These are phyloP conservation scores for Termitomyces sp. DNA, from an alignment of 768 basidiomycete genomes.

Conservation along the genomic window DNA sequence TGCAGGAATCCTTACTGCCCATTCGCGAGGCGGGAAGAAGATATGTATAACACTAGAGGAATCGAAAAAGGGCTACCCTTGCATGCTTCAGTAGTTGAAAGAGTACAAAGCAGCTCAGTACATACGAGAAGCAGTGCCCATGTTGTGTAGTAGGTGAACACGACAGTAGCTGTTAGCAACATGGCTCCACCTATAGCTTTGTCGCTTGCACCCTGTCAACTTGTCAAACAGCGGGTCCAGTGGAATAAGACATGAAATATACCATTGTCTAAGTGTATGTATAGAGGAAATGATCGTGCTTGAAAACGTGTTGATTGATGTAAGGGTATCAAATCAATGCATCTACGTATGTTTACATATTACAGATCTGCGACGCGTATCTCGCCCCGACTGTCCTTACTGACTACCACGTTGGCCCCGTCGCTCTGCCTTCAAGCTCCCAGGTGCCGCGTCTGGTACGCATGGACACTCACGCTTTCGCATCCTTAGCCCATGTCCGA, in stretches of 20 bases:
- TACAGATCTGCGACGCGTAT: neutral
- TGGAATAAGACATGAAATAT: conserved; percentile 3
- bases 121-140: conserved; percentile 88
- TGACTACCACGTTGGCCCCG: neutral
- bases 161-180: conserved; percentile 68
- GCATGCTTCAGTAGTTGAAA: conserved; percentile 8
- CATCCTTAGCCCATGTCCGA: conserved; percentile 78
- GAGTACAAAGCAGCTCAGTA: conserved; percentile 2
- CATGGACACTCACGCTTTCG: conserved; percentile 73
- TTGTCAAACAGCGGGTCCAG: conserved; percentile 2
- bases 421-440: neutral
- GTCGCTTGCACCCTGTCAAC: conserved; percentile 70
- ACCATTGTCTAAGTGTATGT: conserved; percentile 10
- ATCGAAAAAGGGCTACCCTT: conserved; percentile 73
- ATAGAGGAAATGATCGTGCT: conserved; percentile 2
- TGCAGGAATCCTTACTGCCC: conserved; percentile 86
- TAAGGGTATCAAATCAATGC: neutral
- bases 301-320: conserved; percentile 4
- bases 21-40: conserved; percentile 86
- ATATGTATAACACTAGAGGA: conserved; percentile 62
- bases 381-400: neutral
- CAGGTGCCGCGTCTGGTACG: conserved; percentile 10
- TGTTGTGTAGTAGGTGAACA: conserved; percentile 86
- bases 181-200: conserved; percentile 74
- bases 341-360: neutral